Base-by-base conservation (phyloP, 1,139 yeast genomes). In the Kurtzmaniella natalensis region DNA sequence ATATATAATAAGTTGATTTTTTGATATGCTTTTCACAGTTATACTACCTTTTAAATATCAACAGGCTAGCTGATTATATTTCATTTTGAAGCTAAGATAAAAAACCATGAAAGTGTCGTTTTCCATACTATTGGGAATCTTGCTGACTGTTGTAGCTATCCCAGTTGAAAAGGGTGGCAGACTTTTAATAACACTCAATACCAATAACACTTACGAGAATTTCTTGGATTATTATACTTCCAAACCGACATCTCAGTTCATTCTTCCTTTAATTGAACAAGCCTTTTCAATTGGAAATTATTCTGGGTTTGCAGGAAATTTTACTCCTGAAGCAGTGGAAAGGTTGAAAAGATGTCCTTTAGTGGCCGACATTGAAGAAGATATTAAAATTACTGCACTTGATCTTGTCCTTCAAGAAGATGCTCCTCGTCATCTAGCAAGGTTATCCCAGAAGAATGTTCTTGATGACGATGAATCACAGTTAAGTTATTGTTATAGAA, bases 371-470 rank as follows among this genome's bases (percentile, higher is more conserved):
- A 61, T 83, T 2, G 72, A 80, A 0, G 79, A 78, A 10, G 87
- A 83, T 53, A 57, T 74, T 4, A 49, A 57, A 1, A 62, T 82
- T 14, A 60, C 66, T 30, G 76, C 82, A 0, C 70, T 64, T 34
- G 64, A 61, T 2, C 43, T 55, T 4, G 50, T 40, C 10, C 4
- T 51, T 2, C 71, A 66, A 39, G 48, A 55, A 11, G 59, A 69
- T 36, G 81, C 88, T 0, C 89, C 94, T 0, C 58, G 86, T 30
- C 94, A 83, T 48, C 60, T 83, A 37, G 84, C 81, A 0, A 55
- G 88, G 26, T 45, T 81, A 3, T 80, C 88, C 2, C 76, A 79
- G 41, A 55, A 68, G 25, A 59, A 61, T 6, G 57, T 50, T 31
- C 49, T 77, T 37, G 37, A 42, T 37, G 37, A 44, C 15, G 26